Percentiles rank a stretch among this genome's conserved stretches.
These are phyloP conservation scores for Lachancea sp. DNA, from an alignment of 805 yeast genomes.

Conservation along the genomic window DNA sequence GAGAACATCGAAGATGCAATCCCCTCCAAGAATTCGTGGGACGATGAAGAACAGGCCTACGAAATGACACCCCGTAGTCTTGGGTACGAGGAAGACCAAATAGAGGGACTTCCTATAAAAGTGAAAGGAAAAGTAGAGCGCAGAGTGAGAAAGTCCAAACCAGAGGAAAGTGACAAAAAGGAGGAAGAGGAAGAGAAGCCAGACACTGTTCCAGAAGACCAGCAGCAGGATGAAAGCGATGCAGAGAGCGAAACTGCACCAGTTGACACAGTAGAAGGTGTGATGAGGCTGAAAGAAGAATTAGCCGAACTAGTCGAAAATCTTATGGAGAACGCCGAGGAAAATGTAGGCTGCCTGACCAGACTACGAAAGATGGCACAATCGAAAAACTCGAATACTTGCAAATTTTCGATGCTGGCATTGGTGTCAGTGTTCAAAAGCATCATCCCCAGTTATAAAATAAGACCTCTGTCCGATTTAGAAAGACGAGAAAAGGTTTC, in stretches of 20 bases:
- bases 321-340: conserved; percentile 85
- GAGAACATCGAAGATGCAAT: conserved; percentile 13
- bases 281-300: conserved; percentile 66
- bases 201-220: conserved; percentile 14
- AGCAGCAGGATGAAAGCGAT: conserved; percentile 17
- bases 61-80: conserved; percentile 64
- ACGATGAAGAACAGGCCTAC: conserved; percentile 72
- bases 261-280: conserved; percentile 47
- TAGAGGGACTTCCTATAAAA: conserved; percentile 78
- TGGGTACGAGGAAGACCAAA: conserved; percentile 36
- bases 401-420: conserved; percentile 69
- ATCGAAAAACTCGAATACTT: conserved; percentile 58
- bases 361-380: conserved; percentile 65
- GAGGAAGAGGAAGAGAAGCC: conserved; percentile 14
- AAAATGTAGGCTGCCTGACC: conserved; percentile 56
- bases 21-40: conserved; percentile 40
- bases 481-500: conserved; percentile 80
- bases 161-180: conserved; percentile 8
- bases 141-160: conserved; percentile 37
- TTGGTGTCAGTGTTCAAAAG: conserved; percentile 79
- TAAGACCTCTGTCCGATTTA: conserved; percentile 72
- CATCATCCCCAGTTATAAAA: conserved; percentile 81
- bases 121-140: conserved; percentile 70
- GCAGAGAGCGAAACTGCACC: conserved; percentile 24
- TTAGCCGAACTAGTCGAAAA: conserved; percentile 75